Evolutionary conservation across 139 green algal genomes (phyloP), one percentile per base, ranked within the genome.

Genomic region (Chlamydomonas sp.): DNA sequence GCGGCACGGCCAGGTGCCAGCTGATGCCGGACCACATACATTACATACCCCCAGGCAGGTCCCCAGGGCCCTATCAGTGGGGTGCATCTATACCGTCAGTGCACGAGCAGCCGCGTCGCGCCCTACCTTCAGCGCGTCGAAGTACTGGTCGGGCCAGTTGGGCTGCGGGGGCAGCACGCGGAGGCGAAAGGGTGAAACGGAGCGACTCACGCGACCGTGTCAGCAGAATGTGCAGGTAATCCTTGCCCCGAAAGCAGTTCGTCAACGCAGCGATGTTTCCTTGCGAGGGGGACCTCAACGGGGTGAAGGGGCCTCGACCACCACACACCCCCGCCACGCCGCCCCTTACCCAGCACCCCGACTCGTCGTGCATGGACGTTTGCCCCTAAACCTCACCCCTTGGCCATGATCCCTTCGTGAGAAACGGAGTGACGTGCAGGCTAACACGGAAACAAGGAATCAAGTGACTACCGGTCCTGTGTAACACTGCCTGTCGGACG

Each of bases 81-180:
- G n/a, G n/a, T n/a, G n/a, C n/a, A n/a, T n/a, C n/a, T n/a, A n/a
- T n/a, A n/a, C n/a, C n/a, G n/a, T n/a, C n/a, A n/a, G n/a, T n/a
- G n/a, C n/a, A n/a, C n/a, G n/a, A n/a, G n/a, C n/a, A n/a, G n/a
- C n/a, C n/a, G n/a, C n/a, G n/a, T n/a, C n/a, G n/a, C n/a, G n/a
- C n/a, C n/a, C n/a, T n/a, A n/a, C 89, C 79, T 89, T 63, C 8
- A 94, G 89, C 5, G 91, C 90, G 12, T 61, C 14, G 83, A 78
- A 91, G 67, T 93, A 94, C 67, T 89, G 90, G 20, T 94, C 90
- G 12, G 90, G 90, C 90, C 91, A 95, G 10, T 93, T 78, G 5
- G 81, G 60, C 92, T 95, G 90, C 68, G 17, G 2, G n/a, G 7
- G 17, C 4, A 4, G 77, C 8, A 80, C 15, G 60, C 10, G 3